These are phyloP conservation scores for Suillus placidus DNA, from an alignment of 768 basidiomycete species.

Conservation along the genomic window DNA sequence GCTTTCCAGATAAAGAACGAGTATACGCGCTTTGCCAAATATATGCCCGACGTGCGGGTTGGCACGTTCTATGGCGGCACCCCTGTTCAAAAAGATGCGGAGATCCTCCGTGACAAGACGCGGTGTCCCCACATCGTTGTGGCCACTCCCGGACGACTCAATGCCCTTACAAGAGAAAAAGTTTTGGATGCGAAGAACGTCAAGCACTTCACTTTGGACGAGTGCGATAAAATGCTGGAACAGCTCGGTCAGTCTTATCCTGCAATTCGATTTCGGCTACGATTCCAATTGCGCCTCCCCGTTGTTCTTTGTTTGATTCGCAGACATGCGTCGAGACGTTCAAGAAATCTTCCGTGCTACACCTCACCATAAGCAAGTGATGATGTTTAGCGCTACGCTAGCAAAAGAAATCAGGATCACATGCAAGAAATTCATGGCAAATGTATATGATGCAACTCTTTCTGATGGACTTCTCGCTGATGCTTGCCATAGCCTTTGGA, in stretches of 20 bases:
- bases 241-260: constrained; percentile 95
- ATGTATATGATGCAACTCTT: constrained; percentile 56
- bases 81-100: constrained; percentile 90
- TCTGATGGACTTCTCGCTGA: neutral
- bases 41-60: constrained; percentile 98
- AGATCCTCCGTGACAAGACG: constrained; percentile 90
- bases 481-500: constrained; percentile 77
- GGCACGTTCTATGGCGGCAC: constrained; percentile 98
- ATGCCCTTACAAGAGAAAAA: constrained; percentile 95
- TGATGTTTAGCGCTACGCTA: constrained; percentile 99
- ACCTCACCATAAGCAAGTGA: constrained; percentile 99
- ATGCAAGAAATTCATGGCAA: constrained; percentile 99
- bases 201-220: constrained; percentile 99
- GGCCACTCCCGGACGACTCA: constrained; percentile 95
- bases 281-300: constrained; percentile 57
- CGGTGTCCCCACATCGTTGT: constrained; percentile 99
- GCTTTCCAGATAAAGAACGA: constrained; percentile 99
- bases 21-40: constrained; percentile 98
- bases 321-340: constrained; percentile 99
- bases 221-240: constrained; percentile 99
- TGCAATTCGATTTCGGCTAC: constrained; percentile 68
- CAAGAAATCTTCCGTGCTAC: constrained; percentile 99
- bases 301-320: constrained; percentile 46
- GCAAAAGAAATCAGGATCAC: constrained; percentile 96
- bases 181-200: constrained; percentile 92